These are phyloP conservation scores for Blastobotrys buckinghamii DNA, from an alignment of 1,139 yeast genomes.

Conservation along the genomic window DNA sequence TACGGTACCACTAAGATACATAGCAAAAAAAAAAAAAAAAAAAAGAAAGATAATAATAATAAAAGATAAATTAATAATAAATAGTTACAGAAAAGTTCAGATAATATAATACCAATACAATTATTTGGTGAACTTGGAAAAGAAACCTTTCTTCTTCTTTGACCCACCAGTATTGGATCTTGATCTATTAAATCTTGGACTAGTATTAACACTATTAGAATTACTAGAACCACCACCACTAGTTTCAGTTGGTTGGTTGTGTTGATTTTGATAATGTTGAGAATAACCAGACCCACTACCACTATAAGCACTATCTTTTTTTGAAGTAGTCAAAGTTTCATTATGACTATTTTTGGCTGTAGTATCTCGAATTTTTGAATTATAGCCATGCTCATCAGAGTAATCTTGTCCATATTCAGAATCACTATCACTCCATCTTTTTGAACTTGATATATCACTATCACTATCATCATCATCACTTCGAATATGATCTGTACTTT, in stretches of 20 bases:
- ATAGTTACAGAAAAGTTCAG: not conserved
- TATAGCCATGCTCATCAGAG: not conserved
- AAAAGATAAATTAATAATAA: not conserved
- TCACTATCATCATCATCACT: conserved; percentile 4
- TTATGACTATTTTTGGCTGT: no score
- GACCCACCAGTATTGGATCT: no score
- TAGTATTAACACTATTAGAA: not conserved
- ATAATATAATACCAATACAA: not conserved
- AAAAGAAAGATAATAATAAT: not conserved
- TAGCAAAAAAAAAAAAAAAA: no score
- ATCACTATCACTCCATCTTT: conserved; percentile 1
- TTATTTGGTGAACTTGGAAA: not conserved
- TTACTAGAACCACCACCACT: not conserved
- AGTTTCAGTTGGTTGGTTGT: no score
- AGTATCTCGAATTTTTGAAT: not conserved
- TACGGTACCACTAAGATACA: no score
- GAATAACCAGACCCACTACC: no score
- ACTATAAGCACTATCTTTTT: no score
- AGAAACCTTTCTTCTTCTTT: conserved; percentile 8
- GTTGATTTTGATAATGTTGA: no score
- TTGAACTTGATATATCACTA: not conserved
- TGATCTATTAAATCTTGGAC: no score
- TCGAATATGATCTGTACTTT: not conserved
- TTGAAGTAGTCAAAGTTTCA: no score
- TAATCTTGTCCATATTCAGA: conserved; percentile 1